Evolutionary conservation across 441 rosid genomes (phyloP).

Genomic region (Bruguiera hainesii): DNA sequence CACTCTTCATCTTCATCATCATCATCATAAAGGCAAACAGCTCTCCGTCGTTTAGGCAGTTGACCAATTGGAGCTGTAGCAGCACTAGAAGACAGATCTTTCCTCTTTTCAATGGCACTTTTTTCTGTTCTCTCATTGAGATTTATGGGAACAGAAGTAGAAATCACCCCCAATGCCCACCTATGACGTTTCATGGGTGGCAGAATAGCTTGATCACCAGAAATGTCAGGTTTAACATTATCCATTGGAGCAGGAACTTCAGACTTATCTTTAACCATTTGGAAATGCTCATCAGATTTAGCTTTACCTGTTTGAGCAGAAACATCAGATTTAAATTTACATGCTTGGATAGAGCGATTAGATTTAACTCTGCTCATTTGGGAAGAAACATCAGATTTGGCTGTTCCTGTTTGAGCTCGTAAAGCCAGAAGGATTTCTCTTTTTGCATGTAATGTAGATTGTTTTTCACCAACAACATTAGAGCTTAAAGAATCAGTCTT

Average conservation of each 20-base stretch:
- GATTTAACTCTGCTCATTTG: constrained; percentile 18
- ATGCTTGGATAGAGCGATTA: constrained; percentile 19
- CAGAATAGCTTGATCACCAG: constrained; percentile 64
- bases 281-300: constrained; percentile 26
- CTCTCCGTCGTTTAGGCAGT: constrained; percentile 70
- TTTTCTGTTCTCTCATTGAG: constrained; percentile 46
- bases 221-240: constrained; percentile 32
- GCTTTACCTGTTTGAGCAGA: constrained; percentile 17
- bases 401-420: constrained; percentile 33
- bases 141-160: constrained; percentile 38
- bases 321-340: constrained; percentile 20
- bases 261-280: constrained; percentile 18
- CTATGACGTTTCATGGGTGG: constrained; percentile 58
- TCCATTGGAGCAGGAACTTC: constrained; percentile 10
- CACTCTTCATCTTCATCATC: constrained; percentile 73
- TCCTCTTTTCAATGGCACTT: constrained; percentile 36
- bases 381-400: constrained; percentile 27
- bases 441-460: constrained; percentile 29
- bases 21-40: constrained; percentile 74
- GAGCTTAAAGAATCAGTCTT: constrained; percentile 35
- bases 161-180: constrained; percentile 57
- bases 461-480: constrained; percentile 31
- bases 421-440: constrained; percentile 41
- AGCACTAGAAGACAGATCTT: constrained; percentile 29
- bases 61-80: constrained; percentile 37